These are phyloP conservation scores for Metschnikowia colocasiae DNA, from an alignment of 805 yeast genomes.

Conservation along the genomic window DNA sequence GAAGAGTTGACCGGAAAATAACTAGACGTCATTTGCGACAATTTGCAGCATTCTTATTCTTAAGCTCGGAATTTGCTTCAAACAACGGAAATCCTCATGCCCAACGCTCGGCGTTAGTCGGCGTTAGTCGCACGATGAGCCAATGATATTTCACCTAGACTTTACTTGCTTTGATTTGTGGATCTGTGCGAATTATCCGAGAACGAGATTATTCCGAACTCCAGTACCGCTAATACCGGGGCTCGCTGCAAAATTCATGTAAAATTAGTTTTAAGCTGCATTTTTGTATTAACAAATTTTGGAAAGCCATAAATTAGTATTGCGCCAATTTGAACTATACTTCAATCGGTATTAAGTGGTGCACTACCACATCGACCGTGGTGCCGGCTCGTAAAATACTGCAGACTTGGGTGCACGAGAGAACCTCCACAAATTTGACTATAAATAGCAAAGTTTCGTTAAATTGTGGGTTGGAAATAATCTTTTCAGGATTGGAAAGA, in stretches of 20 bases:
- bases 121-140: constrained; percentile 2
- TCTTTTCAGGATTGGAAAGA: background rate
- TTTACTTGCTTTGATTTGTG: constrained; percentile 1
- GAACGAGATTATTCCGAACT: background rate
- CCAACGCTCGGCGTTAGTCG: constrained; percentile 2
- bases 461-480: background rate
- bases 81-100: background rate
- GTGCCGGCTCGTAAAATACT: background rate
- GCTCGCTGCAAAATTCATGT: background rate
- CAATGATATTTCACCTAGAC: background rate
- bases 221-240: background rate
- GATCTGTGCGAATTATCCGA: constrained; percentile 3
- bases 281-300: too few relatives aligned
- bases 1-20: background rate
- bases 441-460: background rate
- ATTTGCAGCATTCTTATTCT: background rate
- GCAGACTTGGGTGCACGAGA: background rate
- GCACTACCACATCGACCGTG: background rate
- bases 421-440: background rate
- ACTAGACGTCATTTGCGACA: background rate
- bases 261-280: background rate
- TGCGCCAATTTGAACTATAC: background rate
- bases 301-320: background rate
- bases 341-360: background rate
- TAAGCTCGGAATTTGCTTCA: background rate